Base-by-base conservation (phyloP, 1,284 basidiomycete genomes). In the Neonothopanus nambi region DNA sequence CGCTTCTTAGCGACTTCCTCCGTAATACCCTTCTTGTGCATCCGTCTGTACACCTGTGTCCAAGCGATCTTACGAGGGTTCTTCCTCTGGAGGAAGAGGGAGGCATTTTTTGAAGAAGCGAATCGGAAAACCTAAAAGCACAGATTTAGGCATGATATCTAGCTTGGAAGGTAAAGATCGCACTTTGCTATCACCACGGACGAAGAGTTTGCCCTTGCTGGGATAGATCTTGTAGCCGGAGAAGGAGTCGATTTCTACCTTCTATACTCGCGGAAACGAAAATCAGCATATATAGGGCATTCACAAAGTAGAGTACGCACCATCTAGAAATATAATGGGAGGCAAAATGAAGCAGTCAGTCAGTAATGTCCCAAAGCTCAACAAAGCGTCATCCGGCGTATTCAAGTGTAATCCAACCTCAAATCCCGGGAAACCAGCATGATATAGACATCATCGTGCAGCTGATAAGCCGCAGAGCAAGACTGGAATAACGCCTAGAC, bases 11-110 rank as follows among this genome's bases (percentile, higher is more conserved):
- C 93, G 52, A 95, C 89, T 77, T 99, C 96, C 80, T 99, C 96
- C 51, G 95, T 95, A 73, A 99, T 86, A 74, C 95, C 96, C 90
- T 99, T 99, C 88, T 97, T 98, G 87, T 99, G 97, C 89, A 98
- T 95, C 67, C 94, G 90, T 66, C 96, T 91, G 87, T 93, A 99
- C 57, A 95, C 88, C 69, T 86, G 81, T 57, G 96, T 99, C 97
- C 96, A 99, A 62, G 96, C 91, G 76, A 99, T 95, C 88, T 99
- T 98, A 73, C 96, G 93, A 53, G 97, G 96, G 85, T 99, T 99
- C 84, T 99, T 99, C 80, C 96, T 93, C 78, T 99, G 97, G 59
- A 94, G 81, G 90, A 99, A 99, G 64, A 99, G 90, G 59, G 95
- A 98, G 66, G 95, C 85, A 71, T 85, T 90, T 87, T 97, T 97